Conservation (phyloP, 768 basidiomycete species). For the Mycena galericulata region DNA sequence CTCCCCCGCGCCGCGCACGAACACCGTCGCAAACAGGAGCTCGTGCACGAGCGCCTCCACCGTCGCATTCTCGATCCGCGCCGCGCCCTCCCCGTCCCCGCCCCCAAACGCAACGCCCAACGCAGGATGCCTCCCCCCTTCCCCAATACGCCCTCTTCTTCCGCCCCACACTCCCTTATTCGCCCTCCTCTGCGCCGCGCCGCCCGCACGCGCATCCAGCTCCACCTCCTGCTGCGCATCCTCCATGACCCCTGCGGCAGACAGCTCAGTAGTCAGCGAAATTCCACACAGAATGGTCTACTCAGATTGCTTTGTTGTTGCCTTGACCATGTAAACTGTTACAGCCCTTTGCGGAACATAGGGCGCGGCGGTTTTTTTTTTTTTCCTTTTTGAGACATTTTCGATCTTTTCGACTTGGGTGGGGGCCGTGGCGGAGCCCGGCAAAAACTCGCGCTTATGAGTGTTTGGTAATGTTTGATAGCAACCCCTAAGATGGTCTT, state of each 20-base stretch:
- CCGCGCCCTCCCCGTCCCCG: background rate
- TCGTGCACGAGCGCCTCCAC: conserved; percentile 88
- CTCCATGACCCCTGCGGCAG: conserved; percentile 69
- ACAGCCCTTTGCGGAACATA: too few species aligned
- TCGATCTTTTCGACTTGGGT: too few species aligned
- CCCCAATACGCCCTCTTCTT: conserved; percentile 53
- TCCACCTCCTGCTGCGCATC: conserved; percentile 53
- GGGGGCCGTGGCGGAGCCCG: too few species aligned
- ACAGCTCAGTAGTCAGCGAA: too few species aligned
- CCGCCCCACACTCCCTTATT: conserved; percentile 56
- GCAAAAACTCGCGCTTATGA: too few species aligned
- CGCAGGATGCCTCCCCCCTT: conserved; percentile 68
- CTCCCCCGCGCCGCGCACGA: conserved; percentile 43
- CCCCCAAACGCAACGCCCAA: conserved; percentile 22
- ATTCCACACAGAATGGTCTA: too few species aligned
- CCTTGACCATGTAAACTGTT: too few species aligned
- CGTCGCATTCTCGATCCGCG: conserved; percentile 69
- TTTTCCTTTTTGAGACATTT: too few species aligned
- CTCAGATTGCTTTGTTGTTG: too few species aligned
- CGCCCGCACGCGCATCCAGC: conserved; percentile 47
- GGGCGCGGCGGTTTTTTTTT: too few species aligned
- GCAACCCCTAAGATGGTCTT: too few species aligned
- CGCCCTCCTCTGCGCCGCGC: conserved; percentile 72
- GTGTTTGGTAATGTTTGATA: too few species aligned
- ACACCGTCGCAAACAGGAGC: conserved; percentile 82